A percentile compares a stretch with the other conserved stretches of the same genome.
Conservation (phyloP, 169 alveolate species). For the Plasmodium cynomolgi region DNA sequence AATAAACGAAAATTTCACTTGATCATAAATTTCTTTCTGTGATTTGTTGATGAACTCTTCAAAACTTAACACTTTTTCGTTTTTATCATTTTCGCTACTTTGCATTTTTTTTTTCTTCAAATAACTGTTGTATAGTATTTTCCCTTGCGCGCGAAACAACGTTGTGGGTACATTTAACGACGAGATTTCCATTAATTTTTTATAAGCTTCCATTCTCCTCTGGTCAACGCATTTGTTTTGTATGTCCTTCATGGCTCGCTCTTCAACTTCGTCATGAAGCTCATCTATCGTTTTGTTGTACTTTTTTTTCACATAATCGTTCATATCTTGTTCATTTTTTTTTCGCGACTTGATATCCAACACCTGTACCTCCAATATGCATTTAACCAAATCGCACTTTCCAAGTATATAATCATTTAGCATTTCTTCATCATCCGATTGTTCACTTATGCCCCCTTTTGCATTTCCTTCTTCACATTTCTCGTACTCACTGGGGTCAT, state of each 20-base stretch:
- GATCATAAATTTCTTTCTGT: conserved; percentile 65
- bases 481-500: conserved; percentile 48
- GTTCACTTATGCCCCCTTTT: not conserved
- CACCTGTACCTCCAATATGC: conserved; percentile 53
- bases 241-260: conserved; percentile 57
- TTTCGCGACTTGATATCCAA: conserved; percentile 37
- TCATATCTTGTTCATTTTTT: conserved; percentile 9
- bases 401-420: conserved; percentile 69
- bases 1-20: conserved; percentile 61
- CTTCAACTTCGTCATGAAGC: conserved; percentile 54
- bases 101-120: conserved; percentile 35
- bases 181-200: conserved; percentile 72
- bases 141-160: conserved; percentile 73
- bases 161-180: conserved; percentile 64
- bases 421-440: not conserved
- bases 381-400: conserved; percentile 49
- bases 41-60: conserved; percentile 68
- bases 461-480: not conserved
- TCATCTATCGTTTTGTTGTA: conserved; percentile 65
- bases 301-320: conserved; percentile 32
- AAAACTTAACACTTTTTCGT: conserved; percentile 24
- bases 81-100: conserved; percentile 8
- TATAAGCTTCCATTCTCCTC: conserved; percentile 75
- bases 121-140: conserved; percentile 43
- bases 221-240: conserved; percentile 67